Percentiles rank a stretch among this genome's conserved stretches.
Evolutionary conservation across 768 basidiomycete species (phyloP).

Genomic region (Xanthoconium stramineum): DNA sequence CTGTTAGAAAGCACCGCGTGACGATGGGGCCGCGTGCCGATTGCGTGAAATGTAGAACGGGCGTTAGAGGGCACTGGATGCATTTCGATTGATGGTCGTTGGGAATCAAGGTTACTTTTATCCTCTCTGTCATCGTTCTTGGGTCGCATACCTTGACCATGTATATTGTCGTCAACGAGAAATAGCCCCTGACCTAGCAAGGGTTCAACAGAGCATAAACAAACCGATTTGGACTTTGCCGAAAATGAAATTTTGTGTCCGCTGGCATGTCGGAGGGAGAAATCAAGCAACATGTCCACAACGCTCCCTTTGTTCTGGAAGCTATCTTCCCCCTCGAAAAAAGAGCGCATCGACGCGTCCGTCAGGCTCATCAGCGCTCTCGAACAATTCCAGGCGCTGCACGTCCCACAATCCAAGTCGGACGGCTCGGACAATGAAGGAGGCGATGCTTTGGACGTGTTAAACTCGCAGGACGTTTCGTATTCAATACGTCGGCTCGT

Average conservation of each 20-base stretch:
- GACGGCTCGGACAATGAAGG: slow-evolving; percentile 42
- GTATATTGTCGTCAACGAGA: too few relatives aligned
- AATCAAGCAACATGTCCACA: slow-evolving; percentile 59
- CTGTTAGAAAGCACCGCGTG: slow-evolving; percentile 44
- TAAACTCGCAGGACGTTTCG: slow-evolving; percentile 88
- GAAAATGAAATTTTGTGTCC: slow-evolving; percentile 8
- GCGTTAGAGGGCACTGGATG: slow-evolving; percentile 70
- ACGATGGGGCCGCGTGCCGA: slow-evolving; percentile 72
- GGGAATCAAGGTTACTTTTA: too few relatives aligned
- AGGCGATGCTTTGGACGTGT: slow-evolving; percentile 52
- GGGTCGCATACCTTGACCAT: not conserved
- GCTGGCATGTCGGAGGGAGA: not conserved
- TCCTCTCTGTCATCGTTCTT: not conserved
- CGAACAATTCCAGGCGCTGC: slow-evolving; percentile 79
- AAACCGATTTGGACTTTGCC: slow-evolving; percentile 9
- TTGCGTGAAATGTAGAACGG: slow-evolving; percentile 61
- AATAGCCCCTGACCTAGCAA: slow-evolving; percentile 1
- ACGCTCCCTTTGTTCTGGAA: slow-evolving; percentile 95
- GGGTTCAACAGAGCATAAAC: slow-evolving; percentile 26
- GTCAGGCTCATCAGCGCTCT: slow-evolving; percentile 78
- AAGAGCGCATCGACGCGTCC: slow-evolving; percentile 80
- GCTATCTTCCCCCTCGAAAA: slow-evolving; percentile 76
- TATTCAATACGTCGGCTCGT: slow-evolving; percentile 88
- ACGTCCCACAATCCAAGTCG: slow-evolving; percentile 44
- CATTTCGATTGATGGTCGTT: slow-evolving; percentile 49